Evolutionary conservation across 2,329 filamentous ascomycete species (phyloP).

Genomic region (Aspergillus caelatus): DNA sequence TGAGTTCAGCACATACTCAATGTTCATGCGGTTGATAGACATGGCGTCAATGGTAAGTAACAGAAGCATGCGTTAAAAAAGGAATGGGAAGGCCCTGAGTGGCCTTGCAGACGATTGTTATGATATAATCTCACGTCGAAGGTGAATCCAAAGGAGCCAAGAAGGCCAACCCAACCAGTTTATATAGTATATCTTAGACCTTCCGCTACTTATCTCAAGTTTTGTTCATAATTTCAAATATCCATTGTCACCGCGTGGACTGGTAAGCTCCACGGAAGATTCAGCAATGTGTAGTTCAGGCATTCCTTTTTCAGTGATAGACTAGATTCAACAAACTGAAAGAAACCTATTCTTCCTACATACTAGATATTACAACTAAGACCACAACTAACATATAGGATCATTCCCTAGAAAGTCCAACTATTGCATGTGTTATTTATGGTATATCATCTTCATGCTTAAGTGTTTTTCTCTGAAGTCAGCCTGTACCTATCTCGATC

Average conservation of each 20-base stretch:
- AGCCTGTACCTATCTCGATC: too few species aligned
- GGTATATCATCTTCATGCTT: too few species aligned
- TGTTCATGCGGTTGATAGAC: background rate
- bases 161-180: background rate
- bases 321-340: background rate
- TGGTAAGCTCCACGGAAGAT: background rate
- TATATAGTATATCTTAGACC: background rate
- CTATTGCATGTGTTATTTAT: too few species aligned
- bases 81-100: background rate
- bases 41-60: background rate
- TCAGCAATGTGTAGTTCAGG: background rate
- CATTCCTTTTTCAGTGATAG: background rate
- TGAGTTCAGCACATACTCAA: background rate
- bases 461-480: too few species aligned
- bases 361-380: background rate
- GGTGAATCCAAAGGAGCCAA: background rate
- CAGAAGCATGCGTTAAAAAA: background rate
- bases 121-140: background rate
- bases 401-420: too few species aligned
- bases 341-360: too few species aligned
- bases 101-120: background rate
- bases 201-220: background rate
- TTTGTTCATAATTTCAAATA: background rate
- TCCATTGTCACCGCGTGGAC: background rate
- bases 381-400: too few species aligned